phyloP scores from a whole-genome alignment of 345 rosid species.

The Moricandia arvensis region DNA sequence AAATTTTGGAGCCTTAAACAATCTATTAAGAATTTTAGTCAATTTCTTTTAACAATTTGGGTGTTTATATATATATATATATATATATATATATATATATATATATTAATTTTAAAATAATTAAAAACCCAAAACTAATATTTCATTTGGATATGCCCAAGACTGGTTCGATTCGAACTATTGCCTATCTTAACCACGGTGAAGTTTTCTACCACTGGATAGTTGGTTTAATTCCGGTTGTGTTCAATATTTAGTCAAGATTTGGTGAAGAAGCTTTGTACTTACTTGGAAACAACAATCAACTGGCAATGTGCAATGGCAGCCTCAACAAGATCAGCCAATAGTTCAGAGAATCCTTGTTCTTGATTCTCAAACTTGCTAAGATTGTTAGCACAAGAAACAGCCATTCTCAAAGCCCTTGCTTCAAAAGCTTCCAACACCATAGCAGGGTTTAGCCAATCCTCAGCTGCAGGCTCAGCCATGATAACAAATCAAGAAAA shows the following conservation, averaged over 20 bases:
- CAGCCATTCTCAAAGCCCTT: conserved; percentile 74
- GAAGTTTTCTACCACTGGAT: too few relatives aligned
- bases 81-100: too few relatives aligned
- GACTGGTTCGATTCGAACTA: too few relatives aligned
- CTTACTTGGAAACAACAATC: conserved; percentile 87
- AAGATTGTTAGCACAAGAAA: conserved; percentile 66
- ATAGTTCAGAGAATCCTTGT: conserved; percentile 79
- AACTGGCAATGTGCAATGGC: conserved; percentile 86
- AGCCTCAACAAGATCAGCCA: conserved; percentile 71
- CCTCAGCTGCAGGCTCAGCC: conserved; percentile 53
- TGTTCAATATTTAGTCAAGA: neutral
- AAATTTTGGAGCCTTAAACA: too few relatives aligned
- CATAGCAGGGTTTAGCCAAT: conserved; percentile 71
- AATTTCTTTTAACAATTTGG: too few relatives aligned
- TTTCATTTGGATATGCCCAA: too few relatives aligned
- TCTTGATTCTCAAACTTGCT: conserved; percentile 61
- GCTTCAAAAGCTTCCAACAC: conserved; percentile 85
- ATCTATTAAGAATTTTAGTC: too few relatives aligned
- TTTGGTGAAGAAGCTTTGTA: neutral
- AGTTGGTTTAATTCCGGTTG: too few relatives aligned
- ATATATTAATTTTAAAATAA: too few relatives aligned
- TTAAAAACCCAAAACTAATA: too few relatives aligned
- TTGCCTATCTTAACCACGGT: too few relatives aligned
- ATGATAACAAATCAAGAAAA: neutral
- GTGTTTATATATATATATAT: too few relatives aligned